Percentiles rank a stretch among this genome's conserved stretches.
These are phyloP conservation scores for Ustilago vetiveriae DNA, from an alignment of 1,284 basidiomycete genomes.

Conservation along the genomic window DNA sequence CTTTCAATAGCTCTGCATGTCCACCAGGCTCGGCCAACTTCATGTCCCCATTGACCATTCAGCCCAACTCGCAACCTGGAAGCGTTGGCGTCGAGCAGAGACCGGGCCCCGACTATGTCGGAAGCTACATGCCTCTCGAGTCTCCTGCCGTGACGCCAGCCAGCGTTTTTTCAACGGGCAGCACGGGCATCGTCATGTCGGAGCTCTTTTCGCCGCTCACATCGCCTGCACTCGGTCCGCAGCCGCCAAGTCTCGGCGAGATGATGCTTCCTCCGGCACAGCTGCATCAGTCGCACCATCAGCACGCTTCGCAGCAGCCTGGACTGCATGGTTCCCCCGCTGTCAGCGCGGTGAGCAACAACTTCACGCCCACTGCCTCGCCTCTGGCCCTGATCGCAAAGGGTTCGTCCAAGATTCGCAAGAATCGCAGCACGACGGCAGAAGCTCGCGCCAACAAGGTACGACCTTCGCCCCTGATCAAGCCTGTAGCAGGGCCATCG, in stretches of 20 bases:
- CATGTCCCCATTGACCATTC: constrained; percentile 58
- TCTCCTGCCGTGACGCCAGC: constrained; percentile 63
- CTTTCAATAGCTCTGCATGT: constrained; percentile 44
- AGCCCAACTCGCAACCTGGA: constrained; percentile 43
- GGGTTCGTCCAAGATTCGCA: constrained; percentile 48
- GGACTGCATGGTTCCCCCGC: constrained; percentile 38
- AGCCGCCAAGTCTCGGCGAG: constrained; percentile 53
- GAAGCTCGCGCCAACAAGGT: constrained; percentile 58
- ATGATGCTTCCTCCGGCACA: constrained; percentile 54
- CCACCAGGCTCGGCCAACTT: constrained; percentile 39
- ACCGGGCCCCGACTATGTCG: constrained; percentile 30
- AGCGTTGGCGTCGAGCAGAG: constrained; percentile 34
- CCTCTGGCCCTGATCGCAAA: constrained; percentile 50
- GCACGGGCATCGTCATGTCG: constrained; percentile 65
- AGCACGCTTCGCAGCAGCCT: constrained; percentile 15
- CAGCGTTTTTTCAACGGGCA: constrained; percentile 65
- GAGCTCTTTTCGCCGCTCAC: constrained; percentile 73
- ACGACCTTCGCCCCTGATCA: constrained; percentile 63
- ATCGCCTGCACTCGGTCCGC: constrained; percentile 72
- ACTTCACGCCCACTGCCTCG: constrained; percentile 55
- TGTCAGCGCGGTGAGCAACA: constrained; percentile 21
- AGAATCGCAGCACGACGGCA: constrained; percentile 57
- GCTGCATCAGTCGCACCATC: constrained; percentile 61
- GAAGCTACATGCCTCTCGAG: constrained; percentile 56
- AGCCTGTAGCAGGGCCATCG: constrained; percentile 50